Evolutionary conservation across 495 filamentous ascomycete genomes (phyloP), one percentile per base, ranked within the genome.

Genomic region (Parachaetomium inaequale): DNA sequence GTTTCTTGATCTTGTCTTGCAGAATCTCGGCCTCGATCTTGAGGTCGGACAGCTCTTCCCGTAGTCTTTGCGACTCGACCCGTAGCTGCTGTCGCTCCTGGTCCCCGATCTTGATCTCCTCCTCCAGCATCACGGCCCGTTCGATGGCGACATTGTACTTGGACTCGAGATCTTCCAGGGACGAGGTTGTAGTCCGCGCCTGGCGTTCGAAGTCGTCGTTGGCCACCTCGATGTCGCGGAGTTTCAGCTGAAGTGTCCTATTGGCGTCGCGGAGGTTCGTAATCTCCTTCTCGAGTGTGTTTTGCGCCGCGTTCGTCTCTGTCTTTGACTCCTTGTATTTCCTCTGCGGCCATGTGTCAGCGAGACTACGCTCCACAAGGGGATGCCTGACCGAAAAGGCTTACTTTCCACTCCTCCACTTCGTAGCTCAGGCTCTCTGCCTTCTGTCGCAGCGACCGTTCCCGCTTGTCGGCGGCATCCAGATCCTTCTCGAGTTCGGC

Each of bases 141-240:
- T 98, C 94, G 64, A 98, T 95, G 4, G 92, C 86, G 19, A 93
- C 82, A 72, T 96, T 97, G 75, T 92, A 96, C 72, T 98, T 98
- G 57, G 90, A 93, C 75, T 98, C 94, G 72, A 98, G 77, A 71
- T 98, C 94, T 78, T 98, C 95, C 65, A 97, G 83, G 59, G 93
- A 97, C 47, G 93, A 96, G 19, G 88, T 89, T 19, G 91, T 96
- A 68, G 96, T 91, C 61, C 94, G 86, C 61, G 93, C 92, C 75
- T 98, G 92, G 60, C 93, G 87, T 76, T 98, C 94, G 71, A 92
- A 96, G 72, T 98, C 94, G 81, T 98, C 94, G 75, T 98, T 98
- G 64, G 89, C 89, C 36, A 98, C 95, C 74, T 98, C 94, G 62
- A 94, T 96, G 69, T 98, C 95, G 61, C 94, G 86, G 53, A 98